Evolutionary conservation across 1,284 basidiomycete species (phyloP).

Genomic region (Pterulicium gracile): DNA sequence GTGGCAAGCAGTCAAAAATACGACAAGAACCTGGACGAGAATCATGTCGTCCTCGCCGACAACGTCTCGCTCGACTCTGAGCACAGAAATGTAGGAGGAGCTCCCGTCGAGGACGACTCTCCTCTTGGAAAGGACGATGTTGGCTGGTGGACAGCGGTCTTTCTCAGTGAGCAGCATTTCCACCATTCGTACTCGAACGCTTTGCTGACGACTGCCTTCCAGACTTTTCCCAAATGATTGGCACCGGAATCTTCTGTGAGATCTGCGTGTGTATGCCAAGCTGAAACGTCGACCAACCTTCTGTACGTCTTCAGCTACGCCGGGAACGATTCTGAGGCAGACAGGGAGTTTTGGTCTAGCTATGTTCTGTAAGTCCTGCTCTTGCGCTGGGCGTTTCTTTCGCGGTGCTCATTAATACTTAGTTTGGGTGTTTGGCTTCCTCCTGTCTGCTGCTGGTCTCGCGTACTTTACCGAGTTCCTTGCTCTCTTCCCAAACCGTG

Average conservation of each 20-base stretch:
- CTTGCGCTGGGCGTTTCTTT: not conserved
- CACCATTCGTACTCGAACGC: too few species aligned
- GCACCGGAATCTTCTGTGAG: constrained; percentile 13
- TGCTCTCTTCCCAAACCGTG: constrained; percentile 31
- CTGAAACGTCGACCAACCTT: not conserved
- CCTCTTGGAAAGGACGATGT: constrained; percentile 6
- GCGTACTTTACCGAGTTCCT: constrained; percentile 18
- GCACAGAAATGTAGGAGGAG: constrained; percentile 7
- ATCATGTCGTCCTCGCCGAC: constrained; percentile 2
- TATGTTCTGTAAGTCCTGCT: not conserved
- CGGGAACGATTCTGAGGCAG: not conserved
- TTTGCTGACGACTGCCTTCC: too few species aligned
- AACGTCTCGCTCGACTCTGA: not conserved
- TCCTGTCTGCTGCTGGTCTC: constrained; percentile 13
- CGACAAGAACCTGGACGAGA: not conserved
- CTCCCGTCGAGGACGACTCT: constrained; percentile 6
- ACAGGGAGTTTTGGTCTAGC: not conserved
- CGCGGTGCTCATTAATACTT: not conserved
- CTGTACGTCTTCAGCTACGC: not conserved
- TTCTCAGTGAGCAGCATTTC: constrained; percentile 3
- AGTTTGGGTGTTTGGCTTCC: not conserved
- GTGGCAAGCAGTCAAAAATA: not conserved
- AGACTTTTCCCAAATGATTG: constrained; percentile 8
- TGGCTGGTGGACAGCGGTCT: constrained; percentile 8
- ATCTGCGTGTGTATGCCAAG: not conserved